Evolutionary conservation across 139 green algal genomes (phyloP).

Genomic region (Coccomyxa sp.): DNA sequence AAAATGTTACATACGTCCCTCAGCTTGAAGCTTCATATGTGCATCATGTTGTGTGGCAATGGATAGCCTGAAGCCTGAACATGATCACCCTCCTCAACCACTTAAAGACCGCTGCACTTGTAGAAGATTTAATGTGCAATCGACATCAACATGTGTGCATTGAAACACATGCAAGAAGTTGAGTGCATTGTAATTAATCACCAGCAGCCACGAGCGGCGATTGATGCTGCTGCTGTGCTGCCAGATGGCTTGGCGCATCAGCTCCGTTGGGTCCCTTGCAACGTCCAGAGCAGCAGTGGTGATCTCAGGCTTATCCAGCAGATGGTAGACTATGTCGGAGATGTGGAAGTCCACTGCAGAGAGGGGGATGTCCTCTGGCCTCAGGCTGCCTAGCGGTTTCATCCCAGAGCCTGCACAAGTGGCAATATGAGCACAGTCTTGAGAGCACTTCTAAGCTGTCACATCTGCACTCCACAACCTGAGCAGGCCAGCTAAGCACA

Average conservation of each 20-base stretch:
- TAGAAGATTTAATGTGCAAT: too few species aligned
- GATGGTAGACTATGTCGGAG: slow-evolving; percentile 23
- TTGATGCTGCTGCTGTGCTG: neutral
- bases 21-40: too few species aligned
- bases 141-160: too few species aligned
- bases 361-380: slow-evolving; percentile 37
- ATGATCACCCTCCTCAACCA: too few species aligned
- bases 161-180: too few species aligned
- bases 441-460: neutral
- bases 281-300: slow-evolving; percentile 9
- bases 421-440: neutral
- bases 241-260: slow-evolving; percentile 18
- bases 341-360: slow-evolving; percentile 55
- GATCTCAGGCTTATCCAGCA: slow-evolving; percentile 20
- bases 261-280: slow-evolving; percentile 9
- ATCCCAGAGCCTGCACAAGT: neutral
- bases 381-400: slow-evolving; percentile 6
- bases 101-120: too few species aligned
- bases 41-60: too few species aligned
- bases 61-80: too few species aligned
- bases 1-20: too few species aligned
- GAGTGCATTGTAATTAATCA: too few species aligned
- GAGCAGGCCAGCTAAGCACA: neutral
- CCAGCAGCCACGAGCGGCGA: too few species aligned
- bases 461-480: neutral